Conservation (phyloP, 805 yeast species). For the Peterozyma xylosa region DNA sequence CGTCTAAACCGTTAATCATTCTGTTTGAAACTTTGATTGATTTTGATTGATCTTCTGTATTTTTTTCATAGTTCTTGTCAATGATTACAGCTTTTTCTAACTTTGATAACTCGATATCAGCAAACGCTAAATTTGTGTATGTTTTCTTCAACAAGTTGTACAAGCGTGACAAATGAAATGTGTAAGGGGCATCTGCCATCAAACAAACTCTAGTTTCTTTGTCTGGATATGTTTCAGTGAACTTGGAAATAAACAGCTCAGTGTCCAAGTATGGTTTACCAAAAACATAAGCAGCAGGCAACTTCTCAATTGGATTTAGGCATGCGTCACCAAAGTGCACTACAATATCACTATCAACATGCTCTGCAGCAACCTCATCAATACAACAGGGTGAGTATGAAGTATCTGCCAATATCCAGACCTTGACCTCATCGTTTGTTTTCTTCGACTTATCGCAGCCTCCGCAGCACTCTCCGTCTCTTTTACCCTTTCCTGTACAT, state of each 20-base stretch:
- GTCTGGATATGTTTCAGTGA: slow-evolving; percentile 34
- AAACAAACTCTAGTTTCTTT: slow-evolving; percentile 39
- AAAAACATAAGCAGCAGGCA: slow-evolving; percentile 75
- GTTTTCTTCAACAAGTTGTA: slow-evolving; percentile 23
- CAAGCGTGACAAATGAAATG: slow-evolving; percentile 34
- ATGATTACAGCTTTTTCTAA: slow-evolving; percentile 13
- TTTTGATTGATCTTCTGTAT: slow-evolving; percentile 1
- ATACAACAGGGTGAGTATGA: slow-evolving; percentile 94
- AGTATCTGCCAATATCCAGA: slow-evolving; percentile 91
- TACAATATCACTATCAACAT: slow-evolving; percentile 76
- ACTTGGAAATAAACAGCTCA: slow-evolving; percentile 25
- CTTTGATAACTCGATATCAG: slow-evolving; percentile 29
- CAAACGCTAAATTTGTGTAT: slow-evolving; percentile 27
- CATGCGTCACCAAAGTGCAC: slow-evolving; percentile 96
- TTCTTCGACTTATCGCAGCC: slow-evolving; percentile 21
- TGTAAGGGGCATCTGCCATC: slow-evolving; percentile 72
- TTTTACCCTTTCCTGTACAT: slow-evolving; percentile 2
- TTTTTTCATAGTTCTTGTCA: slow-evolving; percentile 12
- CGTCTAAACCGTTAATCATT: slow-evolving; percentile 19
- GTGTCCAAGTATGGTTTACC: slow-evolving; percentile 57
- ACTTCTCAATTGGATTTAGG: slow-evolving; percentile 63
- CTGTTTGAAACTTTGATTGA: slow-evolving; percentile 21
- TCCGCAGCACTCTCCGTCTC: slow-evolving; percentile 15
- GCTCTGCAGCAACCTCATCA: slow-evolving; percentile 95
- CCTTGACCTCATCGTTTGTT: slow-evolving; percentile 20